Conservation (phyloP, 768 basidiomycete genomes). For the Tephrocybe sp. region DNA sequence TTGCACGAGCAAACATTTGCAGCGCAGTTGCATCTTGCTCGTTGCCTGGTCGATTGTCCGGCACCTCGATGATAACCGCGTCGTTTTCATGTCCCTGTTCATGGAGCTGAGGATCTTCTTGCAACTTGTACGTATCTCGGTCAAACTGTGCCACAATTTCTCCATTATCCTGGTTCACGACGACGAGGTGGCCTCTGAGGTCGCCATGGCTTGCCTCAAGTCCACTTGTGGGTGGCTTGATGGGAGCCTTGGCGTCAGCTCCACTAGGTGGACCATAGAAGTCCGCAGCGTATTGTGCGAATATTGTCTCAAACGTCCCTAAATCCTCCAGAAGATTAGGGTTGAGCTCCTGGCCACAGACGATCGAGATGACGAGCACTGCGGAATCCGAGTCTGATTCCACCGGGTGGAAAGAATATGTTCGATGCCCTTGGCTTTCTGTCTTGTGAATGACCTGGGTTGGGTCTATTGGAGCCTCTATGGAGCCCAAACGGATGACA, state of each 20-base stretch:
- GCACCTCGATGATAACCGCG: constrained; percentile 73
- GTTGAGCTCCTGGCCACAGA: constrained; percentile 23
- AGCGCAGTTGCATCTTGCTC: constrained; percentile 39
- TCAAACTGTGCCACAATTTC: constrained; percentile 72
- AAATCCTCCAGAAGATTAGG: constrained; percentile 48
- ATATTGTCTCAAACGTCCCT: constrained; percentile 62
- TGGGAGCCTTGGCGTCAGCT: constrained; percentile 4
- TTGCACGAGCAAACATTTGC: constrained; percentile 55
- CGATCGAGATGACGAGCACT: constrained; percentile 35
- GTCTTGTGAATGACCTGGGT: constrained; percentile 39
- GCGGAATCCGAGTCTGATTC: constrained; percentile 28
- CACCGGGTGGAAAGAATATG: constrained; percentile 43
- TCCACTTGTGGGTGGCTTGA: constrained; percentile 1
- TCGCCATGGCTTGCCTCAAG: constrained; percentile 22
- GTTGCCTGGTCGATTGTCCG: constrained; percentile 37
- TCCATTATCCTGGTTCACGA: constrained; percentile 71
- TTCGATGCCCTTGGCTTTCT: constrained; percentile 31
- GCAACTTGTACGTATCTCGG: constrained; percentile 43
- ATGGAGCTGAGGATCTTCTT: constrained; percentile 56
- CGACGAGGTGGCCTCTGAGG: constrained; percentile 58
- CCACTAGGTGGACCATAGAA: constrained; percentile 26
- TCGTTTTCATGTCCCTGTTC: constrained; percentile 50
- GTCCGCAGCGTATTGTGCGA: constrained; percentile 58
- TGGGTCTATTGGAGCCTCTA: constrained; percentile 64
- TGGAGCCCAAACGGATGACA: constrained; percentile 51